Percentiles rank a stretch among this genome's conserved stretches.
These are phyloP conservation scores for Takashimella tepidaria DNA, from an alignment of 1,284 basidiomycete species.

Conservation along the genomic window DNA sequence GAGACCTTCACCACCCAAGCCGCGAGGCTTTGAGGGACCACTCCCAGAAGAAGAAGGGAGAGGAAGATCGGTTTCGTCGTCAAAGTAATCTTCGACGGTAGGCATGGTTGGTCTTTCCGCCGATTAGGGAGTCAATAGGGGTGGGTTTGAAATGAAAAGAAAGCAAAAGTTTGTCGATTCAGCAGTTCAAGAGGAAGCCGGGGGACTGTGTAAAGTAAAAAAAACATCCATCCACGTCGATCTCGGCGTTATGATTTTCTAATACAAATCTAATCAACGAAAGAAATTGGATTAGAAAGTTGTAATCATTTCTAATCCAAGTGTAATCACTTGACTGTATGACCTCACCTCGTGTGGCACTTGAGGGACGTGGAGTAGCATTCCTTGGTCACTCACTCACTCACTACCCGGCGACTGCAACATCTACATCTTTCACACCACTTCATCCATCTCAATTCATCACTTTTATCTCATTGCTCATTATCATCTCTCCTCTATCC, in stretches of 20 bases:
- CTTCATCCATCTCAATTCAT: too few relatives aligned
- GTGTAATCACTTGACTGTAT: too few relatives aligned
- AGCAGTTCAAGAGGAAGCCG: too few relatives aligned
- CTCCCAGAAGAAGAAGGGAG: constrained; percentile 52
- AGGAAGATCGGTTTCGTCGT: constrained; percentile 78
- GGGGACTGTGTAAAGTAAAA: too few relatives aligned
- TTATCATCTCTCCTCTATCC: too few relatives aligned
- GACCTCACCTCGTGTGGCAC: not conserved
- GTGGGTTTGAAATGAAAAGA: not conserved
- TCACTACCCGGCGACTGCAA: not conserved
- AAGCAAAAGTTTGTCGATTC: too few relatives aligned
- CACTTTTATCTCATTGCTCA: too few relatives aligned
- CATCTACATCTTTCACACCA: not conserved
- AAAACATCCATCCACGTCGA: too few relatives aligned
- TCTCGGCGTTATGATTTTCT: too few relatives aligned
- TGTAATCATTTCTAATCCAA: too few relatives aligned
- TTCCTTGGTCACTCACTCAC: not conserved
- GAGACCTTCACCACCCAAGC: constrained; percentile 61
- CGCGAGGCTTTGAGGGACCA: constrained; percentile 47
- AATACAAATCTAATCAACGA: too few relatives aligned
- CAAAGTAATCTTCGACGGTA: constrained; percentile 55
- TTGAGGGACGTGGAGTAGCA: not conserved
- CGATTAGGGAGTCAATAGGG: not conserved
- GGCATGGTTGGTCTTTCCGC: constrained; percentile 43
- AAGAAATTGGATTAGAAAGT: too few relatives aligned